Conservation (phyloP, 2,329 filamentous ascomycete genomes). For the Penicillium sp. region DNA sequence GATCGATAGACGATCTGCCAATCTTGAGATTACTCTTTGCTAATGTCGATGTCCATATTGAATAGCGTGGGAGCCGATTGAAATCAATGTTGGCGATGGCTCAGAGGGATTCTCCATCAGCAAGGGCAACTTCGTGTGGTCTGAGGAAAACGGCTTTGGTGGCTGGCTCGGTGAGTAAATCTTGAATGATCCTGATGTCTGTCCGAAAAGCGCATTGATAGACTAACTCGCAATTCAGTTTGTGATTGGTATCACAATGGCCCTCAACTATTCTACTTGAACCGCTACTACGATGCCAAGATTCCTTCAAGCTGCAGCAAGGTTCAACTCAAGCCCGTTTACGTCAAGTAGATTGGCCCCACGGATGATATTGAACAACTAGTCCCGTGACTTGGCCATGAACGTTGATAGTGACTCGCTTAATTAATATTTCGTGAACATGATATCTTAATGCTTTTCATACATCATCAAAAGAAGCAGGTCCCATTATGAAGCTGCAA, state of each 20-base stretch:
- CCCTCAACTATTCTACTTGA: slow-evolving; percentile 49
- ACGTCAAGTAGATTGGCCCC: slow-evolving; percentile 28
- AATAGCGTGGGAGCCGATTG: slow-evolving; percentile 45
- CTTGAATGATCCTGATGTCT: not conserved
- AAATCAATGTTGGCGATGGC: slow-evolving; percentile 45
- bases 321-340: slow-evolving; percentile 39
- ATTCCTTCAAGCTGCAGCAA: slow-evolving; percentile 44
- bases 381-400: no score
- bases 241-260: slow-evolving; percentile 50
- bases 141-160: slow-evolving; percentile 40
- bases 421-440: not conserved
- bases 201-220: not conserved
- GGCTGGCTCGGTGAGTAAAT: slow-evolving; percentile 48
- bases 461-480: slow-evolving; percentile 19
- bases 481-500: slow-evolving; percentile 20
- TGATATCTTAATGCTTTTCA: slow-evolving; percentile 18
- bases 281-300: slow-evolving; percentile 29
- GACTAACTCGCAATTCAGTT: slow-evolving; percentile 30
- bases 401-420: not conserved
- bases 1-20: not conserved
- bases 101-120: slow-evolving; percentile 40
- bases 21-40: not conserved
- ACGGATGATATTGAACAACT: not conserved
- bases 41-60: not conserved
- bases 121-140: slow-evolving; percentile 36